A percentile compares a stretch with the other conserved stretches of the same genome.
These are phyloP conservation scores for Phaffomyces thermotolerans DNA, from an alignment of 805 yeast species.

Conservation along the genomic window DNA sequence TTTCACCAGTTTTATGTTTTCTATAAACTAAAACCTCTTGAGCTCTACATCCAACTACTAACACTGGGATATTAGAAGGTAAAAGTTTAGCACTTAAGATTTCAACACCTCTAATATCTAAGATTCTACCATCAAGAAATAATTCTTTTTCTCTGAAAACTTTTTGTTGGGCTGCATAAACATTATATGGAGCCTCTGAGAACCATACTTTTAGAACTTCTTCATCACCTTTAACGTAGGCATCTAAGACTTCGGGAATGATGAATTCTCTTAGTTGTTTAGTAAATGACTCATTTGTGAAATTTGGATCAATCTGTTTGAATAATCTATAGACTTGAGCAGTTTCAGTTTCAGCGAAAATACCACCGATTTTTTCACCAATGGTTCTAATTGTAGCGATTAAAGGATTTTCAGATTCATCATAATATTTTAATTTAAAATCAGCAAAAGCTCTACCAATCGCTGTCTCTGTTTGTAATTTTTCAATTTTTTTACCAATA, in stretches of 20 bases:
- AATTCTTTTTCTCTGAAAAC: conserved; percentile 86
- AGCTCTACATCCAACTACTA: conserved; percentile 91
- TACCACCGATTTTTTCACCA: conserved; percentile 68
- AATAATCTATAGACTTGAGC: conserved; percentile 87
- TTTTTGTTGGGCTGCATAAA: conserved; percentile 89
- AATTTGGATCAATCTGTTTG: conserved; percentile 83
- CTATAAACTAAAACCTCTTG: conserved; percentile 90
- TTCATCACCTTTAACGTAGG: conserved; percentile 88
- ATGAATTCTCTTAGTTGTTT: conserved; percentile 84
- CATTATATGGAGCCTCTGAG: conserved; percentile 93
- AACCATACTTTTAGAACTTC: conserved; percentile 81
- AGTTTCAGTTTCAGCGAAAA: conserved; percentile 88
- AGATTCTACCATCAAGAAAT: conserved; percentile 82
- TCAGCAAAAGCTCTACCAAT: conserved; percentile 59
- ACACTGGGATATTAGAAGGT: conserved; percentile 87
- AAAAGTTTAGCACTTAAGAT: conserved; percentile 80
- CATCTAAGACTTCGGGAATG: conserved; percentile 92
- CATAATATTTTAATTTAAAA: conserved; percentile 65
- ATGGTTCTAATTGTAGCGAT: conserved; percentile 75
- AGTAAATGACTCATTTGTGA: conserved; percentile 71
- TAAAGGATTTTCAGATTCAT: conserved; percentile 90
- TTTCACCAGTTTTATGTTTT: conserved; percentile 85
- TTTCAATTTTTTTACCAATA: conserved; percentile 56
- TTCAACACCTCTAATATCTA: conserved; percentile 94
- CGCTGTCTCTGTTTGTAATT: conserved; percentile 57